These are phyloP conservation scores for Pythium rishiriense DNA, from an alignment of 352 stramenopile species.

Conservation along the genomic window DNA sequence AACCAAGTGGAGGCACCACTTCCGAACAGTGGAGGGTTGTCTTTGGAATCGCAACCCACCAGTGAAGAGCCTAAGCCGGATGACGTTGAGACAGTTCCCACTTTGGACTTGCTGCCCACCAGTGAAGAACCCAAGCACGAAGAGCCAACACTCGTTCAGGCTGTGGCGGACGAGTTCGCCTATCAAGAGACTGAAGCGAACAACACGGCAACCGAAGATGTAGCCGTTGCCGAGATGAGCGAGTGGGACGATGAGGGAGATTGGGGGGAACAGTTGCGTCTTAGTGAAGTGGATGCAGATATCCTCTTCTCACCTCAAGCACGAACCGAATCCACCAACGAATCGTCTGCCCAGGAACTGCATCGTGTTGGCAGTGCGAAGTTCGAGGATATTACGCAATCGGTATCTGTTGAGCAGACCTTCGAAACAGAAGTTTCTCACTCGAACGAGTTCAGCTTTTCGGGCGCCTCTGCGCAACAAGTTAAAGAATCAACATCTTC, in stretches of 20 bases:
- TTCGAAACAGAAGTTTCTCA: neutral
- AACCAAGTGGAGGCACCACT: constrained; percentile 22
- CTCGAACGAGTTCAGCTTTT: neutral
- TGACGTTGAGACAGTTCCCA: neutral
- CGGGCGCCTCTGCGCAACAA: neutral
- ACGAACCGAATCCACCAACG: neutral
- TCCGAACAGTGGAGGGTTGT: constrained; percentile 13
- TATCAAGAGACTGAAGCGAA: constrained; percentile 9
- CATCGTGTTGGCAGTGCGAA: neutral
- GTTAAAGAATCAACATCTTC: neutral
- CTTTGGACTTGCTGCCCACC: no score
- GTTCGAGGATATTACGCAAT: neutral
- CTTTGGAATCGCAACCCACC: neutral
- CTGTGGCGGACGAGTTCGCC: constrained; percentile 5
- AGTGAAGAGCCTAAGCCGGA: neutral
- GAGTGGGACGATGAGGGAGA: constrained; percentile 17
- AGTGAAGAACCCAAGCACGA: neutral
- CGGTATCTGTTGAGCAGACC: neutral
- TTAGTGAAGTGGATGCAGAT: constrained; percentile 9
- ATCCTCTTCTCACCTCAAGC: neutral
- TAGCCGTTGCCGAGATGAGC: neutral
- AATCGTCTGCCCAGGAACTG: neutral
- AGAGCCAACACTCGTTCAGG: neutral
- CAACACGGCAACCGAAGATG: constrained; percentile 1
- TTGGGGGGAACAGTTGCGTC: constrained; percentile 4